A percentile compares a stretch with the other conserved stretches of the same genome.
These are phyloP conservation scores for Trichomonascaceae sp. DNA, from an alignment of 1,139 yeast genomes.

Conservation along the genomic window DNA sequence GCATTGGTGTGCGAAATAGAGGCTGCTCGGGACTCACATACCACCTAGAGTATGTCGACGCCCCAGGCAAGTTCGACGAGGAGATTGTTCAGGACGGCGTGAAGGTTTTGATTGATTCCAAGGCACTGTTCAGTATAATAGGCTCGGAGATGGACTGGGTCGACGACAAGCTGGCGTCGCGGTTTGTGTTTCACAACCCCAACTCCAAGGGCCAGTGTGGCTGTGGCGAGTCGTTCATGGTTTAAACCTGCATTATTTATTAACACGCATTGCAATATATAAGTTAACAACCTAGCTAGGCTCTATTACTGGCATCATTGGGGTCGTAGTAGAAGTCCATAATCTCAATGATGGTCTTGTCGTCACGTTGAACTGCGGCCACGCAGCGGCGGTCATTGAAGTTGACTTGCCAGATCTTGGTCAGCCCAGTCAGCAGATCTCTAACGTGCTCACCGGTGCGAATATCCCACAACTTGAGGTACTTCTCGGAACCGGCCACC, in stretches of 20 bases:
- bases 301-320: neutral
- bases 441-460: slow-evolving; percentile 64
- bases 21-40: slow-evolving; percentile 95
- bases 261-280: too few relatives aligned
- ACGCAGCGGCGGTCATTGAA: slow-evolving; percentile 77
- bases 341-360: slow-evolving; percentile 62
- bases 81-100: slow-evolving; percentile 80
- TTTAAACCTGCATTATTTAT: slow-evolving; percentile 26
- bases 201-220: slow-evolving; percentile 97
- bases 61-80: slow-evolving; percentile 91
- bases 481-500: slow-evolving; percentile 80
- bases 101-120: slow-evolving; percentile 83
- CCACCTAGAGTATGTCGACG: slow-evolving; percentile 75
- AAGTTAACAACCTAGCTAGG: too few relatives aligned
- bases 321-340: slow-evolving; percentile 55
- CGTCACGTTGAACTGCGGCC: slow-evolving; percentile 79
- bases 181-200: slow-evolving; percentile 88
- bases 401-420: slow-evolving; percentile 90
- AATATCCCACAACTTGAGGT: slow-evolving; percentile 74
- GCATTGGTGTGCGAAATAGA: slow-evolving; percentile 89
- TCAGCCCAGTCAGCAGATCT: slow-evolving; percentile 59
- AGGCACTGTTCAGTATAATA: slow-evolving; percentile 86
- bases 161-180: slow-evolving; percentile 78
- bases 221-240: slow-evolving; percentile 98
- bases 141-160: slow-evolving; percentile 99